These are phyloP conservation scores for Naumovozyma dairenensis DNA, from an alignment of 805 yeast genomes.

Conservation along the genomic window DNA sequence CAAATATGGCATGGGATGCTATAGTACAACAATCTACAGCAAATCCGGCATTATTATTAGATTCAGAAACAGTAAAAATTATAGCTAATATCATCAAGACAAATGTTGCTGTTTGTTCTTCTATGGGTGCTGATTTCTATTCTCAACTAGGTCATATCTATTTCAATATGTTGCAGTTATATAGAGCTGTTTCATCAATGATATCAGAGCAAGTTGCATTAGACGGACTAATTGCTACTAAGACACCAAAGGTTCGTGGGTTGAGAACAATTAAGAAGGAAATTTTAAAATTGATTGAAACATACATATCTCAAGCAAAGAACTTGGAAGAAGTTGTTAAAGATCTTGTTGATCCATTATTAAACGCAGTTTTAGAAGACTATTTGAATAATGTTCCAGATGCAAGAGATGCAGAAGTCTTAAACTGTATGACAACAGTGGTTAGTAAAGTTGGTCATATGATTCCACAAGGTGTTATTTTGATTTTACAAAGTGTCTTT, in stretches of 20 bases:
- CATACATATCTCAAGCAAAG: conserved; percentile 79
- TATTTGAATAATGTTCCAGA: conserved; percentile 84
- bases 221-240: conserved; percentile 84
- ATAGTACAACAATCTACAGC: conserved; percentile 77
- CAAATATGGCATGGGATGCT: conserved; percentile 90
- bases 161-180: conserved; percentile 80
- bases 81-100: conserved; percentile 92
- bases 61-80: conserved; percentile 80
- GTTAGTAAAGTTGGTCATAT: conserved; percentile 78
- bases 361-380: conserved; percentile 80
- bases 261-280: conserved; percentile 95
- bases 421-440: conserved; percentile 87
- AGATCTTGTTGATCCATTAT: conserved; percentile 72
- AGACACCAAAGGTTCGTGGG: conserved; percentile 90
- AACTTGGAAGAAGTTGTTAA: conserved; percentile 75
- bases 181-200: conserved; percentile 80
- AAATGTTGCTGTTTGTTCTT: conserved; percentile 88
- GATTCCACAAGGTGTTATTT: conserved; percentile 83
- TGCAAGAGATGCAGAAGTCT: conserved; percentile 95
- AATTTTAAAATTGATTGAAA: conserved; percentile 77
- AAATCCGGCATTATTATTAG: conserved; percentile 69
- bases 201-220: conserved; percentile 69
- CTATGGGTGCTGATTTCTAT: conserved; percentile 85
- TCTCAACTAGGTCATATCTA: conserved; percentile 81
- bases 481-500: conserved; percentile 81